Evolutionary conservation across 2,329 filamentous ascomycete species (phyloP), one percentile per base, ranked within the genome.

Genomic region (Scolecobasidium constrictum): DNA sequence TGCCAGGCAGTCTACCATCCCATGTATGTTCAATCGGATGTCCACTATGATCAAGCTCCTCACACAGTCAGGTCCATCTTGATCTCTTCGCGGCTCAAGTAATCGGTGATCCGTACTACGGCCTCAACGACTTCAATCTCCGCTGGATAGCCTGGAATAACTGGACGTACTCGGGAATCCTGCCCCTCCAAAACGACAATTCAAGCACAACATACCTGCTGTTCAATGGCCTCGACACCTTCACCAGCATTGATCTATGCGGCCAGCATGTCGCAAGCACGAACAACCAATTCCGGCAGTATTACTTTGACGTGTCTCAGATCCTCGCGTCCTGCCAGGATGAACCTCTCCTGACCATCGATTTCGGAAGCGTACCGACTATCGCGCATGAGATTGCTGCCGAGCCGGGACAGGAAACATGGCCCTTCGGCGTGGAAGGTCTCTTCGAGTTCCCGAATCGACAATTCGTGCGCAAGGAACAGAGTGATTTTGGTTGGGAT

Each of bases 401-500:
- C 15, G 55, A 69, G 48, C 67, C 70, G 0, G 66, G 62, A 3
- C 65, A 71, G 47, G 64, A 69, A 48, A 63, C 48, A 28, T 35
- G 13, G 28, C 17, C 11, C 42, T 22, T 3, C 43, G 60, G 58
- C 6, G 63, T 75, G 3, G 62, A 76, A 48, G 56, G 62, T 13
- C 38, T 63, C 0, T 75, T 66, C 44, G 72, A 77, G 47, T 75
- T 73, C 38, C 54, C 62, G 0, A 71, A 76, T 45, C 63, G 71
- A 5, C 66, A 69, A 53, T 77, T 72, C 47, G 70, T 78, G 26
- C 66, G 76, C 21, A 78, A 80, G 52, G 69, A 78, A 51, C 72
- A 79, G 53, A 73, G 65, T 5, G 75, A 79, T 53, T 79, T 79
- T 53, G 77, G 77, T 2, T 81, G 76, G 77, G 75, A 78, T 46